Conservation (phyloP, 2,329 filamentous ascomycete genomes). For the Drechmeria coniospora region DNA sequence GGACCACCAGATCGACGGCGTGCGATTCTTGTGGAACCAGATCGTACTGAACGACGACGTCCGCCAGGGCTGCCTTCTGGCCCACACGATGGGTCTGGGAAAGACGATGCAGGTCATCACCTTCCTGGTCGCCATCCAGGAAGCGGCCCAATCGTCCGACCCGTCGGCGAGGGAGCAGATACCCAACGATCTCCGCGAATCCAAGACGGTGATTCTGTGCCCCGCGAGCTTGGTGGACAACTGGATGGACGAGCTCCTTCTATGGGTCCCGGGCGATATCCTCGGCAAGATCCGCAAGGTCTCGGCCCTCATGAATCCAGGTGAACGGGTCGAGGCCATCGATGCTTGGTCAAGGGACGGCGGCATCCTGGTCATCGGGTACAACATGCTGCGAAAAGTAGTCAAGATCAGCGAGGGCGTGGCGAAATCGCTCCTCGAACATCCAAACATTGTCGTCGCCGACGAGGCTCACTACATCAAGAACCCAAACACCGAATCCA, state of each 20-base stretch:
- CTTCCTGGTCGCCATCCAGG: constrained; percentile 58
- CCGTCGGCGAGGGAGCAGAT: constrained; percentile 46
- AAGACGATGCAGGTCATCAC: constrained; percentile 90
- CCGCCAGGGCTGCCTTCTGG: constrained; percentile 63
- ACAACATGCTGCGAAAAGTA: constrained; percentile 45
- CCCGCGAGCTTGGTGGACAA: constrained; percentile 64
- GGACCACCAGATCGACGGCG: constrained; percentile 63
- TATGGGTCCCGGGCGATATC: constrained; percentile 45
- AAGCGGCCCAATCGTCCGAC: constrained; percentile 47
- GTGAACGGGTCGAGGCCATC: constrained; percentile 30
- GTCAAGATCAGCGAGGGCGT: constrained; percentile 15
- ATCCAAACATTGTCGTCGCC: constrained; percentile 59
- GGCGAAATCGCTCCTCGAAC: constrained; percentile 35
- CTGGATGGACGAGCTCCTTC: constrained; percentile 62
- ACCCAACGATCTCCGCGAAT: constrained; percentile 44
- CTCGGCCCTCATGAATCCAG: constrained; percentile 20
- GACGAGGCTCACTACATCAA: constrained; percentile 79
- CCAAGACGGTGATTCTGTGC: constrained; percentile 58
- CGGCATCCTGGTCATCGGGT: constrained; percentile 66
- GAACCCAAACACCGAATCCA: constrained; percentile 39
- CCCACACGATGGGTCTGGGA: constrained; percentile 82
- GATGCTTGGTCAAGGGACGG: constrained; percentile 45
- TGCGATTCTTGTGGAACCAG: constrained; percentile 82
- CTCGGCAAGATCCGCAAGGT: constrained; percentile 44
- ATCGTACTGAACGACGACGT: constrained; percentile 44